Evolutionary conservation across 345 rosid genomes (phyloP).

Genomic region (Eucalyptus globulus): DNA sequence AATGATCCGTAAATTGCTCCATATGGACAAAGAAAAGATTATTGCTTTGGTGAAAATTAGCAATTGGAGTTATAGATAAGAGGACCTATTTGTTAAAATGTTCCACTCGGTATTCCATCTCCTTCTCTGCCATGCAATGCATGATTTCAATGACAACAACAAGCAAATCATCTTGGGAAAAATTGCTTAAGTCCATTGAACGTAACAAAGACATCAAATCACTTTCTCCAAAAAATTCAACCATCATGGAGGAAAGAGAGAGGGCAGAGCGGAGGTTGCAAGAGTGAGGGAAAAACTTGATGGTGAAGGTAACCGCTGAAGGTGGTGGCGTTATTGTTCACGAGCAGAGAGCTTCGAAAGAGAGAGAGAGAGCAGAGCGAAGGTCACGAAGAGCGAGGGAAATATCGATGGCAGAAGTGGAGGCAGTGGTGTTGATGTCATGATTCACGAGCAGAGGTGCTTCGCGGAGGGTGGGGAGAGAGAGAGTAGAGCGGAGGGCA

Average conservation of each 20-base stretch:
- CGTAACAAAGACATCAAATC: not conserved
- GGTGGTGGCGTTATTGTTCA: too few species aligned
- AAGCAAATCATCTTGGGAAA: not conserved
- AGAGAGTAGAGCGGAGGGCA: too few species aligned
- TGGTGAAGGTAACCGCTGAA: fast-evolving
- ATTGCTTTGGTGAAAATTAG: not conserved
- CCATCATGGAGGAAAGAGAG: too few species aligned
- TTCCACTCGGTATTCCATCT: constrained; percentile 93
- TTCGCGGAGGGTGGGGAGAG: fast-evolving
- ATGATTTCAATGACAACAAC: not conserved
- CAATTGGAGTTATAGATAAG: not conserved
- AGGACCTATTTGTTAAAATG: constrained; percentile 67
- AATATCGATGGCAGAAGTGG: too few species aligned
- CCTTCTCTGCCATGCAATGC: constrained; percentile 53
- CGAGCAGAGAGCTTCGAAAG: too few species aligned
- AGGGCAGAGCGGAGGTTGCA: fast-evolving
- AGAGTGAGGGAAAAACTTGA: too few species aligned
- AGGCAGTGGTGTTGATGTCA: fast-evolving
- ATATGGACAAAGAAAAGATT: not conserved
- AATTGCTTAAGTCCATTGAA: not conserved
- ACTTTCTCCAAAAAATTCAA: not conserved
- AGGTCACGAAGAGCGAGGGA: too few species aligned
- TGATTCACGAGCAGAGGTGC: too few species aligned
- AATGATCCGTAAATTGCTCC: not conserved
- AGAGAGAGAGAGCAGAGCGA: too few species aligned